phyloP scores from a whole-genome alignment of 2,329 filamentous ascomycete genomes.

The Talaromyces sp. region DNA sequence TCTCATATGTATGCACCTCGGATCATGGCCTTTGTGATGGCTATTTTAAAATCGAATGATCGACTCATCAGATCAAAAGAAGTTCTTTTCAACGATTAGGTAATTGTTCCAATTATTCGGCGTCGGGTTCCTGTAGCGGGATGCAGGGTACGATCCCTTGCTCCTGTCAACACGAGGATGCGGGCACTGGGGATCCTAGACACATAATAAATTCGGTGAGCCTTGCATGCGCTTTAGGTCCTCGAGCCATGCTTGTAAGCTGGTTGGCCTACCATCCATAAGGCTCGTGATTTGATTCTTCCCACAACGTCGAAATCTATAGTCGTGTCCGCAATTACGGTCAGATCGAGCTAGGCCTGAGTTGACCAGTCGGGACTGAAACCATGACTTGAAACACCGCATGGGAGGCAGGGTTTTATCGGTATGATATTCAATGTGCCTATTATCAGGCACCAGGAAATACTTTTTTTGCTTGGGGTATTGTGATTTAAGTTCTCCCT shows the following conservation, averaged over 20 bases:
- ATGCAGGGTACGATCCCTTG: conserved; percentile 20
- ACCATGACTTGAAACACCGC: background rate
- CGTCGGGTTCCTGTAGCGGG: background rate
- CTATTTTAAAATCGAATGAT: background rate
- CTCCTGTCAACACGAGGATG: conserved; percentile 22
- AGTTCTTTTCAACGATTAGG: background rate
- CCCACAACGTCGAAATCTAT: background rate
- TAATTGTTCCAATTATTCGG: background rate
- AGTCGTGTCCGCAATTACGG: background rate
- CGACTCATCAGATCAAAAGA: conserved; percentile 6
- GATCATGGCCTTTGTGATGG: too few relatives aligned
- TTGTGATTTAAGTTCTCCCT: too few relatives aligned
- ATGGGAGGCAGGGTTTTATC: background rate
- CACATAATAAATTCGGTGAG: conserved; percentile 11
- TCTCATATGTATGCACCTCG: conserved; percentile 20
- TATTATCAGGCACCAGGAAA: too few relatives aligned
- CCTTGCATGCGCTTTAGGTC: conserved; percentile 20
- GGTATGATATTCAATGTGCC: background rate
- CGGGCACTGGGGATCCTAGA: background rate
- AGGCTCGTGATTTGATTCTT: background rate
- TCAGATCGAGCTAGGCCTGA: too few relatives aligned
- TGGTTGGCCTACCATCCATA: background rate
- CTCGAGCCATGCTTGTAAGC: conserved; percentile 1
- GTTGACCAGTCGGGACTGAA: background rate
- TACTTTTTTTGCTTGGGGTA: background rate